Base-by-base conservation (phyloP, 441 rosid genomes). In the Euphorbia celastroides region DNA sequence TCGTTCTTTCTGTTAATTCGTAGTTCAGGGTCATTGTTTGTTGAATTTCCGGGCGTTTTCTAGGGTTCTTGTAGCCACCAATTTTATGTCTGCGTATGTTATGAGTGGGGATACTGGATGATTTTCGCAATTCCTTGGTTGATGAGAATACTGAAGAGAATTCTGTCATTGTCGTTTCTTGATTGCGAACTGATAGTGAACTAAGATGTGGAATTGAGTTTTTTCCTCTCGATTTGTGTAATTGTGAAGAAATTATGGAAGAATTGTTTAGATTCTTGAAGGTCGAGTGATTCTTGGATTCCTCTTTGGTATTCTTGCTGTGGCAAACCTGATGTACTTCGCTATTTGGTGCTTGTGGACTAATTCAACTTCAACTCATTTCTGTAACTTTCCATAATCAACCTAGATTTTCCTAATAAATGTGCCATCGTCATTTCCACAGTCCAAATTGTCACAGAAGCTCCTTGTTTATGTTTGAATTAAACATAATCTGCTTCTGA, bases 11-110 rank as follows among this genome's bases (percentile, higher is more conserved):
- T n/a, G n/a, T n/a, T n/a, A n/a, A n/a, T n/a, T n/a, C n/a, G n/a
- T n/a, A n/a, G n/a, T n/a, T n/a, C n/a, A n/a, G n/a, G n/a, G n/a
- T n/a, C n/a, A n/a, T n/a, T n/a, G n/a, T n/a, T n/a, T n/a, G n/a
- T n/a, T n/a, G n/a, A 41, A 59, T 38, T 72, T 57, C 7, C 34
- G 56, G 52, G 61, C 26, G 30, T 46, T 27, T 8, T 7, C 65
- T 66, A 57, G 61, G 59, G 38, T 50, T 64, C 60, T n/a, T 5
- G 41, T 7, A 30, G 30, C 5, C 12, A 62, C 25, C 44, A 38
- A 38, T 7, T 5, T 7, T 38, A 38, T 38, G 38, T 51, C 14
- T 25, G 17, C 51, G 23, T 52, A 30, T 25, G 26, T 6, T 34
- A 34, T 16, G 41, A n/a, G n/a, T n/a, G n/a, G n/a, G n/a, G n/a